Conservation (phyloP, 2,329 filamentous ascomycete genomes). For the Acephala macrosclerotiorum region DNA sequence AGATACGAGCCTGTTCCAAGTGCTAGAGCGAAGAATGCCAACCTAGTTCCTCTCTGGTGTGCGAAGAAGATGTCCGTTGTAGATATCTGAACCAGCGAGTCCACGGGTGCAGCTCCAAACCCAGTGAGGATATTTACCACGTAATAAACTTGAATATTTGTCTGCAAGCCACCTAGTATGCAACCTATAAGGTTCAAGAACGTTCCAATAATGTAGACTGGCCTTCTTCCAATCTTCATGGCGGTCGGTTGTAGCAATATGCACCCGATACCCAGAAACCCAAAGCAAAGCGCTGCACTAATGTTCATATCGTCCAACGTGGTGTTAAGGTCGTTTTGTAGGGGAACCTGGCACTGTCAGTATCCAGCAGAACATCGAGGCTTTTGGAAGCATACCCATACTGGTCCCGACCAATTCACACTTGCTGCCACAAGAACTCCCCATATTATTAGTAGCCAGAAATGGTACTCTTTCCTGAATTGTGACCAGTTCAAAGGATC, state of each 20-base stretch:
- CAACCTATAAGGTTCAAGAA: constrained; percentile 28
- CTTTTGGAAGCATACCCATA: constrained; percentile 15
- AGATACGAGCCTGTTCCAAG: constrained; percentile 26
- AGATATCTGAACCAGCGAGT: constrained; percentile 28
- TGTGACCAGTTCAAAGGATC: constrained; percentile 27
- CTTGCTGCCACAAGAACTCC: constrained; percentile 21
- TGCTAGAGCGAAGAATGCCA: constrained; percentile 21
- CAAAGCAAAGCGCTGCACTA: constrained; percentile 25
- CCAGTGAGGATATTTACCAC: constrained; percentile 28
- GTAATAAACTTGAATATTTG: constrained; percentile 22
- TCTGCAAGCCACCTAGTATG: constrained; percentile 23
- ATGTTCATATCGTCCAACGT: constrained; percentile 25
- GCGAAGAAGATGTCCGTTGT: constrained; percentile 30
- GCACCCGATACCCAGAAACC: constrained; percentile 25
- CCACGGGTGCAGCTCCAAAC: constrained; percentile 27
- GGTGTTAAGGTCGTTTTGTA: constrained; percentile 22
- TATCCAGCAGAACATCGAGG: neutral
- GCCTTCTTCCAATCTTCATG: constrained; percentile 30
- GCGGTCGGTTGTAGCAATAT: constrained; percentile 29
- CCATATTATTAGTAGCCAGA: constrained; percentile 26
- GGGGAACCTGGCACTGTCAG: constrained; percentile 13
- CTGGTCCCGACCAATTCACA: constrained; percentile 30
- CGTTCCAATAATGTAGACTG: constrained; percentile 27
- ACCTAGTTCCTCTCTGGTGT: constrained; percentile 26
- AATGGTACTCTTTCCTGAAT: constrained; percentile 28